A percentile compares a stretch with the other conserved stretches of the same genome.
Evolutionary conservation across 225 moss, liverwort and hornwort species (phyloP).

Genomic region (Asterella californica): DNA sequence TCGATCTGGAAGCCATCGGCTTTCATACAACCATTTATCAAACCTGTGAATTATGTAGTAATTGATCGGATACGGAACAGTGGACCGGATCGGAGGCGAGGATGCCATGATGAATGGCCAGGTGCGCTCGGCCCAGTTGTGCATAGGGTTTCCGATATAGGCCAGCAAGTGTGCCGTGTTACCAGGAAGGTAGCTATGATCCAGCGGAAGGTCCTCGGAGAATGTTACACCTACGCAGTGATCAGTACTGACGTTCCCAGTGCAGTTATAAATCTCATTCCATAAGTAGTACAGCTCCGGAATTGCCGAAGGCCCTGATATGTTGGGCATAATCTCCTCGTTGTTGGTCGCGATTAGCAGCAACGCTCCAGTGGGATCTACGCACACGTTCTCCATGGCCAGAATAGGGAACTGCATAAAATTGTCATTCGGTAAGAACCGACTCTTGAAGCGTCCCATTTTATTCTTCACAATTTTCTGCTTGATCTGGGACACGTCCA

Average conservation of each 20-base stretch:
- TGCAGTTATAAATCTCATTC: slow-evolving; percentile 44
- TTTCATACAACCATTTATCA: slow-evolving; percentile 38
- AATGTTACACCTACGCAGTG: slow-evolving; percentile 38
- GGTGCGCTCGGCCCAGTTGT: slow-evolving; percentile 55
- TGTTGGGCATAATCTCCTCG: slow-evolving; percentile 33
- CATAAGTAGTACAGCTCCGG: slow-evolving; percentile 41
- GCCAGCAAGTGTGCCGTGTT: slow-evolving; percentile 46
- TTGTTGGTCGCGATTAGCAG: slow-evolving; percentile 29
- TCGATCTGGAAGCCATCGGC: slow-evolving; percentile 21
- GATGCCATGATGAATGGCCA: slow-evolving; percentile 42
- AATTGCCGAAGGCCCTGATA: slow-evolving; percentile 24
- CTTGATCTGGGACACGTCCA: slow-evolving; percentile 22
- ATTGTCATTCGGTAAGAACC: slow-evolving; percentile 46
- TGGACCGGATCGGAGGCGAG: slow-evolving; percentile 33
- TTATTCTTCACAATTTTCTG: slow-evolving; percentile 4
- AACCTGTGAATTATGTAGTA: slow-evolving; percentile 51
- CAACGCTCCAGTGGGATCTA: slow-evolving; percentile 33
- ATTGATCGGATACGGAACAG: slow-evolving; percentile 37
- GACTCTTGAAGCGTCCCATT: slow-evolving; percentile 22
- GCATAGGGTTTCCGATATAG: slow-evolving; percentile 45
- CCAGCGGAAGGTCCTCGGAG: slow-evolving; percentile 20
- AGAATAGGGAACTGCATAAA: slow-evolving; percentile 39
- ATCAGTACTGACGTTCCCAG: slow-evolving; percentile 32
- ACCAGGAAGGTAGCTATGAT: slow-evolving; percentile 34
- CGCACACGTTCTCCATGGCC: slow-evolving; percentile 45